Base-by-base conservation (phyloP, 2,329 filamentous ascomycete species). In the Botrytis cinerea region DNA sequence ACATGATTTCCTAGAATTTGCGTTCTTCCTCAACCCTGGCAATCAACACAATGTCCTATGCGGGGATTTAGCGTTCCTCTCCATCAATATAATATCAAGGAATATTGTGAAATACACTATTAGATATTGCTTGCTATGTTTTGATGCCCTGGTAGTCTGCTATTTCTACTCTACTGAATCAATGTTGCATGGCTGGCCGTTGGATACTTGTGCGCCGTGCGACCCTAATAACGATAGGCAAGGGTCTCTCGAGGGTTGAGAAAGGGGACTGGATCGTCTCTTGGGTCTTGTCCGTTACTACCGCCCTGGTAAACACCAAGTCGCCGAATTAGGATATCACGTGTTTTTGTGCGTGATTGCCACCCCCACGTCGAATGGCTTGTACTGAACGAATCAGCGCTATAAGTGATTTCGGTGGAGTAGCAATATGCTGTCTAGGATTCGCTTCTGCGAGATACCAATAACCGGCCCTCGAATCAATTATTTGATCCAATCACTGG, bases 361-460 rank as follows among this genome's bases (percentile, higher is more conserved):
- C n/a, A 69, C 66, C 66, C 64, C 66, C 66, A 69, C 66, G 35
- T 16, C 48, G 18, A 25, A 9, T 32, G 18, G 25, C 35, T 68
- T 57, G 9, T 7, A 25, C 28, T 57, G 48, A 20, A 68, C 38
- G 9, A 45, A 57, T 57, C 9, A 54, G 64, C 16, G 64, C 25
- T 68, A 28, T 68, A 28, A 54, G 8, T n/a, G 38, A 28, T 38
- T 68, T 43, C 43, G 59, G 18, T 22, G n/a, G 35, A 25, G 28
- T 35, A 28, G 62, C 43, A 32, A 45, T 57, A 32, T 57, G 48
- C 66, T 25, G 48, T 57, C 18, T 25, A n/a, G 22, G n/a, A 51
- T 64, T 54, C 25, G 32, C 66, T 54, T 48, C 63, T 66, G 28
- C 63, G 35, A 25, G 38, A 66, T 66, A 25, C 62, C 62, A 66